A percentile compares a stretch with the other conserved stretches of the same genome.
These are phyloP conservation scores for Globisporangium rhizosaccharum DNA, from an alignment of 352 stramenopile genomes.

Conservation along the genomic window DNA sequence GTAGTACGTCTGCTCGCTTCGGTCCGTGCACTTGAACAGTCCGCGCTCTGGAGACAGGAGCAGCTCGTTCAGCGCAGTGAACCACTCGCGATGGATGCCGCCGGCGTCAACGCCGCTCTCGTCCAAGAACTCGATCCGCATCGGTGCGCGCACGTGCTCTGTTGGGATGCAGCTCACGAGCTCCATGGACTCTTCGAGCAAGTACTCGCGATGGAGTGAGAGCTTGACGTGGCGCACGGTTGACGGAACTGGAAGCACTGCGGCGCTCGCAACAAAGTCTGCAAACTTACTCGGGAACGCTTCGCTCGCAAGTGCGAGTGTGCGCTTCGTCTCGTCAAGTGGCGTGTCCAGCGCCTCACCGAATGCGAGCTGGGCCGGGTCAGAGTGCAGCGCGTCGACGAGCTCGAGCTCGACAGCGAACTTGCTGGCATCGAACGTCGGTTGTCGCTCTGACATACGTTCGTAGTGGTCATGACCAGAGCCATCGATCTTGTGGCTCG, in stretches of 20 bases:
- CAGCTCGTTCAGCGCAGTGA: conserved; percentile 58
- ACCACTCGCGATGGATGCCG: conserved; percentile 91
- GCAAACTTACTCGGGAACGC: conserved; percentile 73
- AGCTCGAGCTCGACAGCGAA: no score
- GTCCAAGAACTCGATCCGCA: conserved; percentile 84
- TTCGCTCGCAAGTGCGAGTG: conserved; percentile 17
- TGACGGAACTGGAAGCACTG: conserved; percentile 45
- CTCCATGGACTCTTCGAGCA: conserved; percentile 69
- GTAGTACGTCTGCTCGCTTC: conserved; percentile 41
- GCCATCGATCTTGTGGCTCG: no score
- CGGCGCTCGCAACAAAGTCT: conserved; percentile 62
- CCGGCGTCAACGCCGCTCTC: conserved; percentile 84
- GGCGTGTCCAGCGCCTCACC: conserved; percentile 76
- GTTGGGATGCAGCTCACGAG: conserved; percentile 52
- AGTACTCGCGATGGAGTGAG: conserved; percentile 48
- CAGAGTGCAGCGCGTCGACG: conserved; percentile 13
- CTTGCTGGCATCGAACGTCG: no score
- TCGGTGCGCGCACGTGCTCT: conserved; percentile 53
- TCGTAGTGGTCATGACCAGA: no score
- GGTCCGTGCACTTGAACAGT: conserved; percentile 38
- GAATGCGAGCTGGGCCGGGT: conserved; percentile 22
- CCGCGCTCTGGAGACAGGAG: conserved; percentile 21
- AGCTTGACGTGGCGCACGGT: conserved; percentile 62
- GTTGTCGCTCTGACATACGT: no score
- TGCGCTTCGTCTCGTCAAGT: conserved; percentile 50